A percentile compares a stretch with the other conserved stretches of the same genome.
These are phyloP conservation scores for Fusarium musae DNA, from an alignment of 2,329 filamentous ascomycete genomes.

Conservation along the genomic window DNA sequence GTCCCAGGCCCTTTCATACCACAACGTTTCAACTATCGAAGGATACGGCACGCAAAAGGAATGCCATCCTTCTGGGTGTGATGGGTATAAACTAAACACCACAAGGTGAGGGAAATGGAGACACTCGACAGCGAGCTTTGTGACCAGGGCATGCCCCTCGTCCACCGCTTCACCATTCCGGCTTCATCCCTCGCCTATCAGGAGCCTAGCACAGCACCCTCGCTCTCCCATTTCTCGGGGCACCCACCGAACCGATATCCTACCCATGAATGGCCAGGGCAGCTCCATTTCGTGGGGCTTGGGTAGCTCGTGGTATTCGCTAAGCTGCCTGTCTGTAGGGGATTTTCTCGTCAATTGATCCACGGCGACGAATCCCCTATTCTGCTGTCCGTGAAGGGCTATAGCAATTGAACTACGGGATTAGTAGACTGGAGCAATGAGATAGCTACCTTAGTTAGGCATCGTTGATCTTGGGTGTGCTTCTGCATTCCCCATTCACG, in stretches of 20 bases:
- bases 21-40: background rate
- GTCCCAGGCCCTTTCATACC: background rate
- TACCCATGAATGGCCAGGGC: constrained; percentile 28
- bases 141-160: constrained; percentile 34
- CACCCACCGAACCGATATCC: constrained; percentile 33
- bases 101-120: constrained; percentile 23
- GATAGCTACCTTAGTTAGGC: background rate
- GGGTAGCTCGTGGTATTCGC: constrained; percentile 20
- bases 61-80: background rate
- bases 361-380: constrained; percentile 18
- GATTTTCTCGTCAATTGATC: constrained; percentile 2
- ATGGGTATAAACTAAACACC: constrained; percentile 32
- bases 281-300: constrained; percentile 21
- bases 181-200: constrained; percentile 41
- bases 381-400: background rate
- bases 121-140: constrained; percentile 25
- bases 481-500: constrained; percentile 32
- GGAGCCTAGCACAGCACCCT: constrained; percentile 33
- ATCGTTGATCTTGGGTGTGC: constrained; percentile 20
- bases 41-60: background rate
- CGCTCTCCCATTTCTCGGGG: constrained; percentile 38
- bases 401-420: constrained; percentile 1
- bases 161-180: constrained; percentile 38
- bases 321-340: constrained; percentile 7
- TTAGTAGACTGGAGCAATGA: background rate